Evolutionary conservation across 1,284 basidiomycete genomes (phyloP).

Genomic region (Afroboletus lepidellus): DNA sequence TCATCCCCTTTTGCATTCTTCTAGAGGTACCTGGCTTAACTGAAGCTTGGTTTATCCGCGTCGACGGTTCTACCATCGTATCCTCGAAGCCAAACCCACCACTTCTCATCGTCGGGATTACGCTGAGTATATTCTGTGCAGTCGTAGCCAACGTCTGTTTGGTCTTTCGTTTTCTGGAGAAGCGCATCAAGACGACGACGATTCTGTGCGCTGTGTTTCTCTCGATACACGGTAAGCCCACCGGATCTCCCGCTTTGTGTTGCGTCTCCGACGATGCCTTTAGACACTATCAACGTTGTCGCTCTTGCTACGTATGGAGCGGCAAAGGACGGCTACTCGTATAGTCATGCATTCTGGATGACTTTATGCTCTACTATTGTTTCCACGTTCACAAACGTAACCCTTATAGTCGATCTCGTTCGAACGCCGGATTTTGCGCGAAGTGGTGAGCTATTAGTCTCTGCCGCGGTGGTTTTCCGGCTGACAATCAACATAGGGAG

Average conservation of each 20-base stretch:
- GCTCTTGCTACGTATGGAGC: constrained; percentile 66
- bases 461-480: neutral
- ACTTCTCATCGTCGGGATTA: constrained; percentile 61
- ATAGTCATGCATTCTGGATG: constrained; percentile 78
- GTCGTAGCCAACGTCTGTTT: constrained; percentile 71
- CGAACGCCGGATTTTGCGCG: constrained; percentile 63
- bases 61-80: constrained; percentile 44
- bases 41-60: constrained; percentile 59
- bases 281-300: constrained; percentile 71
- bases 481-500: constrained; percentile 47
- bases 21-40: constrained; percentile 73
- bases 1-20: constrained; percentile 79
- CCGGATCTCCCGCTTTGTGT: neutral
- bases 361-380: constrained; percentile 74
- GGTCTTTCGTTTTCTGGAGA: constrained; percentile 72
- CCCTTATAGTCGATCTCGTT: constrained; percentile 62
- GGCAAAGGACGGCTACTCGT: constrained; percentile 68
- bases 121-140: constrained; percentile 66
- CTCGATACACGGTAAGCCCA: constrained; percentile 60
- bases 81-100: constrained; percentile 54
- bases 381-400: constrained; percentile 67
- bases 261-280: neutral
- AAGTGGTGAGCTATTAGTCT: constrained; percentile 59
- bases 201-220: constrained; percentile 62
- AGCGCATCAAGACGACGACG: constrained; percentile 59